Percentiles rank a stretch among this genome's conserved stretches.
Conservation (phyloP, 2,329 filamentous ascomycete species). For the Capronia coronata region DNA sequence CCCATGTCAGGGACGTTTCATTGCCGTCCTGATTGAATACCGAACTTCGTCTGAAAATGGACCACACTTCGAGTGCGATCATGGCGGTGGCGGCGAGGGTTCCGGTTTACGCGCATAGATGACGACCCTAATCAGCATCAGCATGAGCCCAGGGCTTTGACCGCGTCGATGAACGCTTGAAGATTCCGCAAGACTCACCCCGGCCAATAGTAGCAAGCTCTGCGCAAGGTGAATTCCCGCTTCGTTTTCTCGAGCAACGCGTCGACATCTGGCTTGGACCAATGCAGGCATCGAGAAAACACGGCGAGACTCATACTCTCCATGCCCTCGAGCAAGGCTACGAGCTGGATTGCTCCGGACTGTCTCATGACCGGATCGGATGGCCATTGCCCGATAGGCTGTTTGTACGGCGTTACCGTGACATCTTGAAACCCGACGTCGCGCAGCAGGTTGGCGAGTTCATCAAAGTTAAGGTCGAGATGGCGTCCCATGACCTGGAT, state of each 20-base stretch:
- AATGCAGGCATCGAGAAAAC: conserved; percentile 12
- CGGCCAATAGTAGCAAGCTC: conserved; percentile 5
- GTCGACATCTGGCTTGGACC: not conserved
- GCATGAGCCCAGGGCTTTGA: not conserved
- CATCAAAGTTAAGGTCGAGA: conserved; percentile 32
- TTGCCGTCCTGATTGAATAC: too few relatives aligned
- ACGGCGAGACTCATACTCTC: conserved; percentile 9
- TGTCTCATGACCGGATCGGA: conserved; percentile 24
- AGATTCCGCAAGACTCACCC: not conserved
- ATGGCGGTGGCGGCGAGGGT: not conserved
- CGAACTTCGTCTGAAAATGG: too few relatives aligned
- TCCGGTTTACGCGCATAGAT: not conserved
- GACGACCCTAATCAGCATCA: not conserved
- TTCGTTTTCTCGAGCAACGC: not conserved
- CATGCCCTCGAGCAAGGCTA: conserved; percentile 12
- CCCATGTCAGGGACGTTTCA: too few relatives aligned
- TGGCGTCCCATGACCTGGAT: conserved; percentile 45
- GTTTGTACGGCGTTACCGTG: conserved; percentile 21
- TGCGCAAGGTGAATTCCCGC: conserved; percentile 1
- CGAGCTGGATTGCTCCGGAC: conserved; percentile 6
- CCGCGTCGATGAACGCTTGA: not conserved
- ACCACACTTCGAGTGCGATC: too few relatives aligned
- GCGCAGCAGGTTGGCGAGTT: conserved; percentile 18
- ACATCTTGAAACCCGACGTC: conserved; percentile 30
- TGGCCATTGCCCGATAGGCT: conserved; percentile 32